Evolutionary conservation across 805 yeast genomes (phyloP).

Genomic region (Kuraishia hungarica): DNA sequence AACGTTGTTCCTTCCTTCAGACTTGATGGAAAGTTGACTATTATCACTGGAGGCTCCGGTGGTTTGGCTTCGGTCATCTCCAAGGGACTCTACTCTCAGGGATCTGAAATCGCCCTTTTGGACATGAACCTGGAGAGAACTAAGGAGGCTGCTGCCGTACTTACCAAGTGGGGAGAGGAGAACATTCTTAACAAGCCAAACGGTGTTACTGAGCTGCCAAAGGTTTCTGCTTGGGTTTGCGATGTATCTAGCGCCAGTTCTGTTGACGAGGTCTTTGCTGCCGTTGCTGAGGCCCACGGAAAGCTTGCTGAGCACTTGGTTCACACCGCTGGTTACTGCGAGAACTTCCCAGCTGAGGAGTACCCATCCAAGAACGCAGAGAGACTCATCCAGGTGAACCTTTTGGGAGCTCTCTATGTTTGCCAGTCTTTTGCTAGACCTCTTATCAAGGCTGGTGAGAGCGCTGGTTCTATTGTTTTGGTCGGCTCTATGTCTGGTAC

Average conservation of each 20-base stretch:
- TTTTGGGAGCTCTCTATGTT: constrained; percentile 67
- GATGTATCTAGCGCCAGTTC: constrained; percentile 58
- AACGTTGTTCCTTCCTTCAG: constrained; percentile 51
- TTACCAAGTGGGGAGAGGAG: constrained; percentile 36
- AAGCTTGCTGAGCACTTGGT: constrained; percentile 56
- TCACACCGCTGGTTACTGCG: constrained; percentile 82
- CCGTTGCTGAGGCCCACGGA: constrained; percentile 48
- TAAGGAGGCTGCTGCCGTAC: constrained; percentile 43
- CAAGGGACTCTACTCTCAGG: constrained; percentile 64
- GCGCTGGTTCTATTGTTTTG: constrained; percentile 54
- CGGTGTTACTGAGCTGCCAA: constrained; percentile 23
- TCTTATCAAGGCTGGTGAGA: constrained; percentile 43
- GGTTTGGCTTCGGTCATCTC: constrained; percentile 61
- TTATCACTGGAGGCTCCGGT: constrained; percentile 78
- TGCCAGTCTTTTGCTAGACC: constrained; percentile 69
- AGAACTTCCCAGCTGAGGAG: constrained; percentile 69
- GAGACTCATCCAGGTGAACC: constrained; percentile 59
- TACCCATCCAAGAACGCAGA: constrained; percentile 69
- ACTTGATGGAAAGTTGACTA: constrained; percentile 62
- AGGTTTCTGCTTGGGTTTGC: constrained; percentile 59
- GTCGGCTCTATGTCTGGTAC: constrained; percentile 78
- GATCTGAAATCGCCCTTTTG: constrained; percentile 66
- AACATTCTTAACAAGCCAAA: constrained; percentile 15
- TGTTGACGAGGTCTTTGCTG: constrained; percentile 50
- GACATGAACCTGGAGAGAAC: constrained; percentile 60